phyloP scores from a whole-genome alignment of 805 yeast genomes.

The Priceomyces melissophilus region DNA sequence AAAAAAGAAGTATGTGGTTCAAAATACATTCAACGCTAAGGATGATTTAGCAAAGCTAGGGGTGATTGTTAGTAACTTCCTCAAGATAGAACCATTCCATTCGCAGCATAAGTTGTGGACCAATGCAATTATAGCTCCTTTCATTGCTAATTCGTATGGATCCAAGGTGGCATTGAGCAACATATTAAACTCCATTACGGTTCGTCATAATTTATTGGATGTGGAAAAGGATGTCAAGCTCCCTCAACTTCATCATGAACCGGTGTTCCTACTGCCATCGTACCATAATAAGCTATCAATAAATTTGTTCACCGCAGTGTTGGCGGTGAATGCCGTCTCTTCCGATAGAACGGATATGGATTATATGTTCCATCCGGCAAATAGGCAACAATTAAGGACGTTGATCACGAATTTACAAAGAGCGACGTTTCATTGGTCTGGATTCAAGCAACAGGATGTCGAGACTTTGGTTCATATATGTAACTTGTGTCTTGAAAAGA shows the following conservation, averaged over 20 bases:
- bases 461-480: slow-evolving; percentile 51
- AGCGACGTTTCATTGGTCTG: slow-evolving; percentile 75
- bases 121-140: slow-evolving; percentile 45
- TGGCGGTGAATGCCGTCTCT: slow-evolving; percentile 71
- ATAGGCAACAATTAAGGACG: slow-evolving; percentile 50
- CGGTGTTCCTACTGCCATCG: slow-evolving; percentile 59
- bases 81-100: slow-evolving; percentile 58
- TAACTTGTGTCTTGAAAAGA: slow-evolving; percentile 40
- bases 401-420: slow-evolving; percentile 60
- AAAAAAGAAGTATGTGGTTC: slow-evolving; percentile 41
- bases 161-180: slow-evolving; percentile 39
- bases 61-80: slow-evolving; percentile 46
- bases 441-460: slow-evolving; percentile 58
- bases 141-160: slow-evolving; percentile 36
- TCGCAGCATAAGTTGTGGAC: slow-evolving; percentile 47
- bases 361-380: slow-evolving; percentile 66
- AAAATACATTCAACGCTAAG: slow-evolving; percentile 46
- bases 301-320: slow-evolving; percentile 61
- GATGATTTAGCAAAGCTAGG: slow-evolving; percentile 58
- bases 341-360: slow-evolving; percentile 66
- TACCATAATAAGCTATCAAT: slow-evolving; percentile 58
- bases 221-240: slow-evolving; percentile 53
- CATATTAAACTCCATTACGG: slow-evolving; percentile 46
- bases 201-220: slow-evolving; percentile 54
- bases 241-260: slow-evolving; percentile 58